A percentile compares a stretch with the other conserved stretches of the same genome.
Conservation (phyloP, 2,329 filamentous ascomycete species). For the Colletotrichum aenigma region DNA sequence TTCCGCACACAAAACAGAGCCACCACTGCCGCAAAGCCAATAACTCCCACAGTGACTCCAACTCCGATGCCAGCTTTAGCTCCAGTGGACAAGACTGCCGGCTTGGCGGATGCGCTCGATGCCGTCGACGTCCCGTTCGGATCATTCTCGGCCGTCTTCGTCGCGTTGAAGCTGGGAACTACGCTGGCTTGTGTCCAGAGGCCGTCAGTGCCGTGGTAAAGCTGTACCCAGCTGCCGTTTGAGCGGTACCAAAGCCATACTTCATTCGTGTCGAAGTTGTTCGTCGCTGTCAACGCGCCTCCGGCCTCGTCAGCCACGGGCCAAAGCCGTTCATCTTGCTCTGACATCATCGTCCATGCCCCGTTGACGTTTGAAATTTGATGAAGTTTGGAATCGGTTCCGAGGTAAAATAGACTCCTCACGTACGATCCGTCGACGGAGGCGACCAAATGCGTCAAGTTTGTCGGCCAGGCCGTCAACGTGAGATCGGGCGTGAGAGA, state of each 20-base stretch:
- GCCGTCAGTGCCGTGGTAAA: slow-evolving; percentile 29
- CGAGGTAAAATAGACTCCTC: slow-evolving; percentile 37
- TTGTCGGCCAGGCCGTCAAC: not conserved
- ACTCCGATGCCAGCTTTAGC: slow-evolving; percentile 62
- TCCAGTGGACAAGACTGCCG: slow-evolving; percentile 43
- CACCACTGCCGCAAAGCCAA: slow-evolving; percentile 44
- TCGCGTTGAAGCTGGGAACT: slow-evolving; percentile 29
- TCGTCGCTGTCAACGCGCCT: slow-evolving; percentile 32
- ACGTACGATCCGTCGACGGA: slow-evolving; percentile 27
- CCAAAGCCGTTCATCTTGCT: slow-evolving; percentile 27
- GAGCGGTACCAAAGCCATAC: slow-evolving; percentile 39
- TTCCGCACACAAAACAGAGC: slow-evolving; percentile 52
- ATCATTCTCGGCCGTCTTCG: not conserved
- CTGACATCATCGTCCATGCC: slow-evolving; percentile 30
- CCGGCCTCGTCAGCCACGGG: slow-evolving; percentile 34
- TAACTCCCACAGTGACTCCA: slow-evolving; percentile 51
- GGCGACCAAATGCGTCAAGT: not conserved
- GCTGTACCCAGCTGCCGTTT: slow-evolving; percentile 32
- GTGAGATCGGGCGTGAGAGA: not conserved
- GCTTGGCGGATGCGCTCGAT: slow-evolving; percentile 36
- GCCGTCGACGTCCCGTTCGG: slow-evolving; percentile 11
- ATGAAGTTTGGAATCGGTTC: slow-evolving; percentile 38
- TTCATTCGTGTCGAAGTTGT: slow-evolving; percentile 25
- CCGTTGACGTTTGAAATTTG: slow-evolving; percentile 29
- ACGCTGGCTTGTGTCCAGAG: slow-evolving; percentile 31